phyloP scores from a whole-genome alignment of 768 basidiomycete species.

The Butyriboletus loyo region DNA sequence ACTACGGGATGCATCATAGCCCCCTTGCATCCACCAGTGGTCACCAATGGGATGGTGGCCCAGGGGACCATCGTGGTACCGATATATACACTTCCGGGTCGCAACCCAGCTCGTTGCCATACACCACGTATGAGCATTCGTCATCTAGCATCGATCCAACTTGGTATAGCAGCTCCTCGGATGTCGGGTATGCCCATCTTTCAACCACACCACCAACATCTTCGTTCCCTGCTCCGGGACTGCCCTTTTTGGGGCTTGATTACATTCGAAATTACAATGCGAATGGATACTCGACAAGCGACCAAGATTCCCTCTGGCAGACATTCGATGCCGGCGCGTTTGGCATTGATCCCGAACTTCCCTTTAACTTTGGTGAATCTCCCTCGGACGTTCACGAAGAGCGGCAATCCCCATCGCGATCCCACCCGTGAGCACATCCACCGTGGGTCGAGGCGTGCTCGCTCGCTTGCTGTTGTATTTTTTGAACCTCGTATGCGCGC shows the following conservation, averaged over 20 bases:
- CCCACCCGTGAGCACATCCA: conserved; percentile 16
- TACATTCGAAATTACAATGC: conserved; percentile 76
- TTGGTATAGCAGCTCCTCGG: conserved; percentile 34
- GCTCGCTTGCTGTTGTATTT: conserved; percentile 10
- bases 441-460: not conserved
- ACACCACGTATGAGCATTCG: conserved; percentile 44
- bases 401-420: conserved; percentile 26
- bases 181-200: conserved; percentile 41
- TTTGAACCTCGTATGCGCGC: conserved; percentile 15
- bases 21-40: conserved; percentile 23
- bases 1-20: conserved; percentile 43
- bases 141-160: conserved; percentile 39
- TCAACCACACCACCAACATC: conserved; percentile 60
- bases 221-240: conserved; percentile 65
- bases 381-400: conserved; percentile 29
- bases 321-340: conserved; percentile 74
- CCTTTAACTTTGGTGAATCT: conserved; percentile 54
- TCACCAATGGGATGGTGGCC: conserved; percentile 45
- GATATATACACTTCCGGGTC: conserved; percentile 45
- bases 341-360: conserved; percentile 73
- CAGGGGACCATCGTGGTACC: conserved; percentile 37
- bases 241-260: conserved; percentile 84
- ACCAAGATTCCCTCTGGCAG: conserved; percentile 47
- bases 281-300: conserved; percentile 35
- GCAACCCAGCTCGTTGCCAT: conserved; percentile 36